Conservation (phyloP, 164 flowering plant species). For the Stephania cephalantha region DNA sequence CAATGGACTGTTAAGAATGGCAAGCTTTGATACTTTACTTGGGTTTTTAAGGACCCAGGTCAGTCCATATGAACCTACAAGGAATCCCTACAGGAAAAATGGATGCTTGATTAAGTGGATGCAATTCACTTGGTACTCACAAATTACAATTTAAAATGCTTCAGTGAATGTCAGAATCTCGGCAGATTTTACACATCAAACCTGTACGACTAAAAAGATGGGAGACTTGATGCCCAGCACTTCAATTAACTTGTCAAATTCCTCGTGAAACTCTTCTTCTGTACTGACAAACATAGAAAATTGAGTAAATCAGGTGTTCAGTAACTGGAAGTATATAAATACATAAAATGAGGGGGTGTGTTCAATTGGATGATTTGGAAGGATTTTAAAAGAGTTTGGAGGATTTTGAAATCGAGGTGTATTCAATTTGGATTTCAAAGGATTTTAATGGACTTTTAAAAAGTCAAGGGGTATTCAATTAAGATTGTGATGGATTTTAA, state of each 20-base stretch:
- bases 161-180: background rate
- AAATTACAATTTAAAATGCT: background rate
- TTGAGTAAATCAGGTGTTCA: conserved; percentile 10
- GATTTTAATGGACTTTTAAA: too few relatives aligned
- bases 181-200: conserved; percentile 16
- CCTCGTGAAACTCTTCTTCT: conserved; percentile 93
- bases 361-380: too few relatives aligned
- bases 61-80: conserved; percentile 95
- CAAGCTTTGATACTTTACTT: conserved; percentile 63
- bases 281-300: conserved; percentile 15
- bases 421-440: too few relatives aligned
- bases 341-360: background rate
- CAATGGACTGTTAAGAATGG: conserved; percentile 72
- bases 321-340: background rate
- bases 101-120: conserved; percentile 4
- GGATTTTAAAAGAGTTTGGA: too few relatives aligned
- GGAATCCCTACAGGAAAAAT: conserved; percentile 62
- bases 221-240: conserved; percentile 60
- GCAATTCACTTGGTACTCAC: background rate
- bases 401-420: too few relatives aligned
- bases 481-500: too few relatives aligned
- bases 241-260: conserved; percentile 62
- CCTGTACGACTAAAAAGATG: conserved; percentile 84
- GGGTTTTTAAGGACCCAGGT: conserved; percentile 94
- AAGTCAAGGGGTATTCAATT: too few relatives aligned